phyloP scores from a whole-genome alignment of 345 rosid genomes.

The Mangifera indica region DNA sequence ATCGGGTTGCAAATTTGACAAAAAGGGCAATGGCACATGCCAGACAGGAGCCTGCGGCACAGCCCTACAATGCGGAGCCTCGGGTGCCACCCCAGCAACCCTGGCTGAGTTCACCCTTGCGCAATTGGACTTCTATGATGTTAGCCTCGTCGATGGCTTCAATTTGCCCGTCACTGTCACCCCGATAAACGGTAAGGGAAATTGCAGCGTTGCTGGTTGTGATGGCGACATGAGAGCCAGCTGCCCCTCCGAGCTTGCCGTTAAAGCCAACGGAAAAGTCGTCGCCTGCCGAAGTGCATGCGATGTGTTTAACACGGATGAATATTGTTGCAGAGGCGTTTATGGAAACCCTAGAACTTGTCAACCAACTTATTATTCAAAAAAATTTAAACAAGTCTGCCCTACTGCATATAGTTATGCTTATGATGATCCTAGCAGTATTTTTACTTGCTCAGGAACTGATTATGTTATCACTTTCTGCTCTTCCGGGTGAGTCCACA shows the following conservation, averaged over 20 bases:
- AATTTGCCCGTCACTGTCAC: constrained; percentile 61
- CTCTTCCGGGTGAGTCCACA: constrained; percentile 3
- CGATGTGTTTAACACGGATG: constrained; percentile 75
- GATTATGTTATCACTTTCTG: constrained; percentile 77
- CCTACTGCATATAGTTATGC: constrained; percentile 87
- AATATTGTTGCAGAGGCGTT: constrained; percentile 79
- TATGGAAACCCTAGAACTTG: constrained; percentile 54
- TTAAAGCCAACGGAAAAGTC: constrained; percentile 54
- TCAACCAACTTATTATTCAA: constrained; percentile 71
- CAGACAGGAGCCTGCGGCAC: constrained; percentile 74
- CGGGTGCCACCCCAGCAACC: constrained; percentile 67
- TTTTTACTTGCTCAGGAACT: constrained; percentile 60
- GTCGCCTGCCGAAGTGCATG: constrained; percentile 83
- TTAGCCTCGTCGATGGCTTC: constrained; percentile 92
- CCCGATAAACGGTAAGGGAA: constrained; percentile 61
- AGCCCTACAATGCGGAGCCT: constrained; percentile 52
- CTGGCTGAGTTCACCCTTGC: constrained; percentile 81
- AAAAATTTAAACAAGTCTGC: constrained; percentile 72
- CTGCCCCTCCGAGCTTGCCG: constrained; percentile 66
- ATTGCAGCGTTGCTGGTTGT: constrained; percentile 62
- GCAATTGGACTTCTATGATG: constrained; percentile 66
- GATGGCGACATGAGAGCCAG: constrained; percentile 42
- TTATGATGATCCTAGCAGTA: constrained; percentile 79
- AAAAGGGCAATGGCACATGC: constrained; percentile 61
- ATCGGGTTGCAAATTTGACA: constrained; percentile 67